Base-by-base conservation (phyloP, 2,329 filamentous ascomycete genomes). In the Cyphellophora attinorum region DNA sequence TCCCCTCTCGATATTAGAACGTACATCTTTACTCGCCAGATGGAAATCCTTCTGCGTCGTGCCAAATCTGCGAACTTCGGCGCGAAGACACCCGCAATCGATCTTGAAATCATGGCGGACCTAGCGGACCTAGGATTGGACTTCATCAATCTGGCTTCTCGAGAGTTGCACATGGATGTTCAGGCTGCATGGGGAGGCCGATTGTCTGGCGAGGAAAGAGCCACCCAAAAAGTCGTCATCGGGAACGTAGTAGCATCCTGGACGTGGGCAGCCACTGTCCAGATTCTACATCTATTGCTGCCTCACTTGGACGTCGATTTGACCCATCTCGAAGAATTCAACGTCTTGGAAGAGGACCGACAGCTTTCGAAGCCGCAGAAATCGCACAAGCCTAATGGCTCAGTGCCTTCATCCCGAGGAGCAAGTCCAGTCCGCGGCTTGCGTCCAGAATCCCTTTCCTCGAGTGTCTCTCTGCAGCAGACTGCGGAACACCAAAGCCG, bases 1-100 rank as follows among this genome's bases (percentile, higher is more conserved):
- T 98, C 91, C 0, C 70, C 94, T 3, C 95, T 96, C 53, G 91
- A 98, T 57, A 96, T 98, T 55, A 73, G 85, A 32, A 85, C 82
- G 48, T 98, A 98, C 55, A 78, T 98, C 10, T 98, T 96, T 56
- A 79, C 85, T 3, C 75, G 91, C 15, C 89, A 98, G 51, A 76
- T 94, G 42, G 74, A 81, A 3, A 62, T 98, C 1, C 68, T 96
- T 2, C 34, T 41, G 15, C 37, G 39, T 6, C 29, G 32, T 12
- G 27, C 36, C 13, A 32, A 36, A 6, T 13, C 29, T 14, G 21
- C 35, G 2, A 42, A 31, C 15, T 27, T 23, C 13, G 4, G 33
- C 3, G 17, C 12, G 11, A 16, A 18, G 8, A 18, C 17, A 12
- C 3, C 17, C 12, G 6, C 29, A 18, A 19, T 28, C 28, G 35